These are phyloP conservation scores for Cynara cardunculus DNA, from an alignment of 129 eudicot species.

Conservation along the genomic window DNA sequence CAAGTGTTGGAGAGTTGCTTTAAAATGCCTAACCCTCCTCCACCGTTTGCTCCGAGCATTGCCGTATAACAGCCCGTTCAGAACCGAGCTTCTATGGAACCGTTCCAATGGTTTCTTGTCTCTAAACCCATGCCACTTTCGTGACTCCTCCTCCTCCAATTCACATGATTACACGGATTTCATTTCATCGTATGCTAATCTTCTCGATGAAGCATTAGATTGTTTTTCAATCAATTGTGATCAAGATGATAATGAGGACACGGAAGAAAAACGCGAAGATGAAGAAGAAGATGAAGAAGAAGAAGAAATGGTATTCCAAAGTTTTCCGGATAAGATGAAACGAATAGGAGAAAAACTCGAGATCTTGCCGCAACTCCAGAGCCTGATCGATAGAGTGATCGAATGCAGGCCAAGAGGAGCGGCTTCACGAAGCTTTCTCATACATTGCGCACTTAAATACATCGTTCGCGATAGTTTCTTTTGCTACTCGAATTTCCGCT, in stretches of 20 bases:
- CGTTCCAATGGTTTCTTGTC: constrained; percentile 42
- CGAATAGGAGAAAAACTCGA: constrained; percentile 29
- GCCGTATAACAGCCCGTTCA: constrained; percentile 41
- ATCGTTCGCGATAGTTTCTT: constrained; percentile 62
- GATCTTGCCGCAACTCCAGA: constrained; percentile 54
- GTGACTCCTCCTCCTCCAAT: constrained; percentile 46
- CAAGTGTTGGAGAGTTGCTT: constrained; percentile 61
- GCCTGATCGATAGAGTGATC: constrained; percentile 53
- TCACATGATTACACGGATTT: constrained; percentile 58
- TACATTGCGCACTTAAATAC: constrained; percentile 49
- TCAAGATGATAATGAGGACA: not conserved
- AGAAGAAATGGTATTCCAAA: not conserved
- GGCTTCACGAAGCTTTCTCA: constrained; percentile 51
- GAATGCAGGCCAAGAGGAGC: constrained; percentile 56
- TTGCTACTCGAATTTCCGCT: constrained; percentile 43
- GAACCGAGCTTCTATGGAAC: constrained; percentile 49
- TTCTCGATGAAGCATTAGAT: constrained; percentile 56
- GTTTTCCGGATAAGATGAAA: constrained; percentile 30
- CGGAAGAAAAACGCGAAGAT: not conserved
- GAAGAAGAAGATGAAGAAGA: not conserved
- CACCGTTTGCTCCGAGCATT: constrained; percentile 60
- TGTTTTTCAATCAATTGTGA: constrained; percentile 23
- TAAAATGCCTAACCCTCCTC: constrained; percentile 66
- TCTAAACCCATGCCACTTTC: constrained; percentile 62
- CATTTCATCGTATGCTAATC: constrained; percentile 51